Percentiles rank a stretch among this genome's conserved stretches.
Evolutionary conservation across 164 flowering plant genomes (phyloP).

Genomic region (Kalanchoe fedtschenkoi): DNA sequence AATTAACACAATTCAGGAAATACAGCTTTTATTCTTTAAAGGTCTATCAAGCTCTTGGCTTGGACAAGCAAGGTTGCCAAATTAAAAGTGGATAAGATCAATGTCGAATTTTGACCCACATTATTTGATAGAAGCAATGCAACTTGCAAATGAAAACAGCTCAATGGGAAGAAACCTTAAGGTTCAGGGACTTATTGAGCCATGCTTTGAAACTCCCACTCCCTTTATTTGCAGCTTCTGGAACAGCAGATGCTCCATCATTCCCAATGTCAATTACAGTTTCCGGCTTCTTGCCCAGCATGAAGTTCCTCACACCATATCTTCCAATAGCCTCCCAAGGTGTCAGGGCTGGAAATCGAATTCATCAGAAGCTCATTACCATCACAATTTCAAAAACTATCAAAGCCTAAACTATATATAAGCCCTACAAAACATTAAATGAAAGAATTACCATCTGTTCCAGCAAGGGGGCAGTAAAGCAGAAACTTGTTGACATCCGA

Average conservation of each 20-base stretch:
- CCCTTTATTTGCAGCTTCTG: conserved; percentile 17
- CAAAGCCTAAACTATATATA: not conserved
- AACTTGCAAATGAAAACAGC: not conserved
- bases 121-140: not conserved
- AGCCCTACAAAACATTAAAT: too few relatives aligned
- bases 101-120: not conserved
- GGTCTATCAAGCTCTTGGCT: not conserved
- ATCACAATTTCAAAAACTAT: not conserved
- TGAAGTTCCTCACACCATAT: conserved; percentile 48
- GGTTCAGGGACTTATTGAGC: conserved; percentile 44
- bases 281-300: conserved; percentile 55
- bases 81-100: not conserved
- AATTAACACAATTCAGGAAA: not conserved
- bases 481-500: conserved; percentile 28
- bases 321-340: conserved; percentile 53
- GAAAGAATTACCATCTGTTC: conserved; percentile 36
- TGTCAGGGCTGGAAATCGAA: conserved; percentile 35
- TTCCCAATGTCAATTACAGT: conserved; percentile 6
- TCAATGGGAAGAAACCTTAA: conserved; percentile 38
- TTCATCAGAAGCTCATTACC: not conserved
- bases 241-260: conserved; percentile 9
- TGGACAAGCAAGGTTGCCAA: not conserved
- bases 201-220: conserved; percentile 41
- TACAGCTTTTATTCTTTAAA: not conserved
- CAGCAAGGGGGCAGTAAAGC: conserved; percentile 49